Evolutionary conservation across 257 asterid genomes (phyloP), one percentile per base, ranked within the genome.

Genomic region (Voacanga thouarsii): DNA sequence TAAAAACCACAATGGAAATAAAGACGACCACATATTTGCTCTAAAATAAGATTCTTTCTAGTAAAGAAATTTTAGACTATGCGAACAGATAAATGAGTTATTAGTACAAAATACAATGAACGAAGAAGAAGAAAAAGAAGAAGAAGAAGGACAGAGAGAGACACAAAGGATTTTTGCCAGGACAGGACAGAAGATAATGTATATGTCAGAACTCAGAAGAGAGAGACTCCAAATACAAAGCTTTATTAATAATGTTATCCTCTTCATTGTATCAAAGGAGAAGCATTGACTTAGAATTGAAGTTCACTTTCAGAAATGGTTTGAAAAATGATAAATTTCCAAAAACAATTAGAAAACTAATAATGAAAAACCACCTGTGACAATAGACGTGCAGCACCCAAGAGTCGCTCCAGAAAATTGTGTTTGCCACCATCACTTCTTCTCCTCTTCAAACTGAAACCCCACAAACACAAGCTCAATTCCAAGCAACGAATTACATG

Each of bases 331-430:
- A 55, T 5, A 74, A 78, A 59, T 37, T 53, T 7, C 7, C 51
- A 37, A 53, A 50, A 44, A 33, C 14, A 26, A 73, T 41, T 65
- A 14, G 43, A 65, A 41, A 61, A 49, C 16, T 18, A 51, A 60
- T 8, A 65, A 60, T 63, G 43, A 69, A 76, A 19, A 63, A 63
- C 14, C 53, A 90, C 97, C 97, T 85, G 88, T 0, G 97, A 88
- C 74, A 92, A 76, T 53, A 96, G 80, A 61, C 91, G 93, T 76
- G 90, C 84, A 86, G 87, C 89, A 84, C 98, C 99, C 75, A 89
- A 80, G 77, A 93, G 97, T 70, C 96, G 92, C 84, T 93, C 98
- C 86, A 92, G 72, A 75, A 93, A 88, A 80, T 90, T 96, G 70
- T 56, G 88, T 80, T 92, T 93, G 72, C 85, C 90, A 71, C 86